Base-by-base conservation (phyloP, 345 rosid genomes). In the Xanthoceras sorbifolium region DNA sequence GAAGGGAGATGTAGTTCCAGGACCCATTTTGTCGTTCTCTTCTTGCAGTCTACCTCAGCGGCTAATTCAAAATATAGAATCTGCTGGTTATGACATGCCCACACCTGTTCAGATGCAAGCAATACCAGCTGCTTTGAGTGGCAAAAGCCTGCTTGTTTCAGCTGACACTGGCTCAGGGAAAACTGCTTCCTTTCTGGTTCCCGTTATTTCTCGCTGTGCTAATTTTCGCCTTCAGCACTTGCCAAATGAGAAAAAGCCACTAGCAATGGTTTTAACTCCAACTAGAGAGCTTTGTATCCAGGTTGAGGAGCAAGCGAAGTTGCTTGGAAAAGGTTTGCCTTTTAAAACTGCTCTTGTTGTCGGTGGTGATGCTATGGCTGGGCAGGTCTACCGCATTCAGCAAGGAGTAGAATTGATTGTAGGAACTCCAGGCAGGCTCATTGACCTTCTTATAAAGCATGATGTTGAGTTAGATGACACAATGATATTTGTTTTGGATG, bases 81-180 rank as follows among this genome's bases (percentile, higher is more conserved):
- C 85, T 64, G 92, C 86, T 32, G 97, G 98, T 50, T 93, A 87
- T 81, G 88, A 77, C 69, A 82, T 87, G 81, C 97, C 98, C 64
- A 93, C 94, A 17, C 93, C 96, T 4, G 88, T 95, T 22, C 97
- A 93, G 87, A 93, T 92, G 97, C 97, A 93, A 85, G 93, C 89
- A 10, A 89, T 95, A 54, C 97, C 99, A 7, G 85, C 90, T 69
- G 94, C 96, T 83, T 80, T 93, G 84, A 74, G 29, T 26, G 89
- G 93, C 11, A 87, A 71, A 75, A 93, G 84, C 83, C 60, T 95
- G 72, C 90, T 95, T 80, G 99, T 90, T 84, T 89, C 93, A 3
- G 98, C 99, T 31, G 85, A 85, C 72, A 95, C 99, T 0, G 99
- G 99, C 81, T 90, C 93, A 0, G 93, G 99, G 61, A 95, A 95